Evolutionary conservation across 1,284 basidiomycete genomes (phyloP).

Genomic region (Cryptococcus hybrid): DNA sequence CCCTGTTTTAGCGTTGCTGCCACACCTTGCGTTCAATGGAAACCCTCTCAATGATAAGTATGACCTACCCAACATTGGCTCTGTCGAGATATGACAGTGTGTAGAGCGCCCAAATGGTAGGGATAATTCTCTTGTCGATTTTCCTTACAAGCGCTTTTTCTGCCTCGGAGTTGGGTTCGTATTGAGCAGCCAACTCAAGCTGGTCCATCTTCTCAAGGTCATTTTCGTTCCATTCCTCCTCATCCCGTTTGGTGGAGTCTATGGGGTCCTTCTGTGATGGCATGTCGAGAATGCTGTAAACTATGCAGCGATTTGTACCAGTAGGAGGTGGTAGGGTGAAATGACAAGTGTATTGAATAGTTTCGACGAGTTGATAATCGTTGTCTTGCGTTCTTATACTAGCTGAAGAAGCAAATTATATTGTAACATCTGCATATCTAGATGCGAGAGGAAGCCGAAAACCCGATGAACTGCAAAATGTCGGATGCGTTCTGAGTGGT

Average conservation of each 20-base stretch:
- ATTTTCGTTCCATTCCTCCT: conserved; percentile 25
- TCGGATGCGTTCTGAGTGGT: too few species aligned
- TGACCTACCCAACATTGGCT: conserved; percentile 41
- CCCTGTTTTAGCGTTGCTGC: conserved; percentile 42
- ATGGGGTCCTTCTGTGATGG: not conserved
- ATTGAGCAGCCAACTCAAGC: conserved; percentile 32
- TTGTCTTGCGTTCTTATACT: too few species aligned
- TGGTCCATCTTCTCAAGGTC: conserved; percentile 7
- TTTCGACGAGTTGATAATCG: too few species aligned
- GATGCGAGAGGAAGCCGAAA: too few species aligned
- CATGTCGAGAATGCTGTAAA: not conserved
- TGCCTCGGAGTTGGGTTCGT: conserved; percentile 40
- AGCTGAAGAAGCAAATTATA: too few species aligned
- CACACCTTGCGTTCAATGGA: not conserved
- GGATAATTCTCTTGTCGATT: conserved; percentile 44
- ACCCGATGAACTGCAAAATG: too few species aligned
- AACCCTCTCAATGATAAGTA: not conserved
- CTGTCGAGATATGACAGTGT: conserved; percentile 46
- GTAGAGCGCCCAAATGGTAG: conserved; percentile 46
- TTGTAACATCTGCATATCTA: too few species aligned
- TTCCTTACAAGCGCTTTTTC: conserved; percentile 41
- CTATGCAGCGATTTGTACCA: not conserved
- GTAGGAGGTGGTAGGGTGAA: too few species aligned
- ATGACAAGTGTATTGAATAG: too few species aligned
- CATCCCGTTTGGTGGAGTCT: conserved; percentile 3